These are phyloP conservation scores for Claviceps monticola DNA, from an alignment of 2,329 filamentous ascomycete species.

Conservation along the genomic window DNA sequence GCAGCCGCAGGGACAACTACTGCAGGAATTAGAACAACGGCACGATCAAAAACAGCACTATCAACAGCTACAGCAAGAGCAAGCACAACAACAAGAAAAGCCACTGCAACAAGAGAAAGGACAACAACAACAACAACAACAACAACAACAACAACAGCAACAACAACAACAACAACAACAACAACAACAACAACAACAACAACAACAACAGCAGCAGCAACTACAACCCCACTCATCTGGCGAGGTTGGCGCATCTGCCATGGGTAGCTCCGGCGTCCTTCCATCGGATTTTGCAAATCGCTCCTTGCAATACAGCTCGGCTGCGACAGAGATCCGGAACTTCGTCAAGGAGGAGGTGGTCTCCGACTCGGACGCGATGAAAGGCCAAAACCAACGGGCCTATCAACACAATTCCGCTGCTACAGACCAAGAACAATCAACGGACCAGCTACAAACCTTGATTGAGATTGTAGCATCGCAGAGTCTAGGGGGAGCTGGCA, in stretches of 20 bases:
- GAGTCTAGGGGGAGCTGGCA: conserved; percentile 32
- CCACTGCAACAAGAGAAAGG: too few relatives aligned
- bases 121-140: conserved; percentile 17
- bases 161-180: conserved; percentile 24
- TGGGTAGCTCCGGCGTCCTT: conserved; percentile 39
- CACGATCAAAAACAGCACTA: too few relatives aligned
- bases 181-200: conserved; percentile 8
- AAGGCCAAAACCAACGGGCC: conserved; percentile 12
- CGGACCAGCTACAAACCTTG: conserved; percentile 36
- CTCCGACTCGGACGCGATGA: conserved; percentile 24
- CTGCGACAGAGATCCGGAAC: conserved; percentile 28
- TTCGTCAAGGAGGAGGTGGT: conserved; percentile 26
- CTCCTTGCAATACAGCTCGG: conserved; percentile 25
- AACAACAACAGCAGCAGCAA: conserved; percentile 16
- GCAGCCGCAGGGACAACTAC: too few relatives aligned
- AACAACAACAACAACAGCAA: conserved; percentile 10
- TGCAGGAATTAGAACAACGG: too few relatives aligned
- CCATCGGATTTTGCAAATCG: conserved; percentile 35
- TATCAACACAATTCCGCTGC: conserved; percentile 20
- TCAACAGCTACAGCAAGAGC: too few relatives aligned
- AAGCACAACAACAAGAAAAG: too few relatives aligned
- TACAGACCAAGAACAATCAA: conserved; percentile 28
- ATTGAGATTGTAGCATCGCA: conserved; percentile 41
- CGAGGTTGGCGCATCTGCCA: conserved; percentile 38
- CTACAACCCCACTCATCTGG: conserved; percentile 36